phyloP scores from a whole-genome alignment of 371 early-diverging fungal genomes.

The Circinella minor region DNA sequence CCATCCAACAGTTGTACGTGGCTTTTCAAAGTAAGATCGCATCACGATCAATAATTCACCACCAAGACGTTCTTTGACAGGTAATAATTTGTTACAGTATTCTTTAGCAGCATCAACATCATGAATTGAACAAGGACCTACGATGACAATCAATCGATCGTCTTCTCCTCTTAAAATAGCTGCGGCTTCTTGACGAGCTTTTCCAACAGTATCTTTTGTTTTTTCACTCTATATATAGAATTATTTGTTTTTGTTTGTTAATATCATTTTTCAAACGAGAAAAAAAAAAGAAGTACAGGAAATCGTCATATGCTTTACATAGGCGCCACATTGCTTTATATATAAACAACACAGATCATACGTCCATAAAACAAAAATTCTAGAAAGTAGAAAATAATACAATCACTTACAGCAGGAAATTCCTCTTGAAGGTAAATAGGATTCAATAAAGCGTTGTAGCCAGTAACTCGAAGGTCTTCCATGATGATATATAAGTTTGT shows the following conservation, averaged over 20 bases:
- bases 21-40: constrained; percentile 96
- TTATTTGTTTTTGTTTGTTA: not conserved
- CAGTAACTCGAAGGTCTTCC: constrained; percentile 68
- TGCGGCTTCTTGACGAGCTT: constrained; percentile 67
- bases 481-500: constrained; percentile 28
- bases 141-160: constrained; percentile 86
- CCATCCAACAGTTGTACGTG: constrained; percentile 95
- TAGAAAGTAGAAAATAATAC: not conserved
- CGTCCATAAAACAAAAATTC: too few relatives aligned
- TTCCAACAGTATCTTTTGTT: constrained; percentile 54
- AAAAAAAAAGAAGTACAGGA: too few relatives aligned
- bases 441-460: constrained; percentile 64
- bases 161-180: constrained; percentile 79
- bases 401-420: constrained; percentile 54
- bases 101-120: constrained; percentile 85
- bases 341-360: too few relatives aligned
- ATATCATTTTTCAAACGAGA: too few relatives aligned
- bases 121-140: constrained; percentile 96
- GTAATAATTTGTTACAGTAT: constrained; percentile 66
- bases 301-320: too few relatives aligned
- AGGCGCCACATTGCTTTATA: too few relatives aligned
- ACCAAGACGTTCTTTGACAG: constrained; percentile 55
- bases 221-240: constrained; percentile 22
- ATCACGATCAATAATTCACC: constrained; percentile 84
- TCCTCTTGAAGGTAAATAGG: constrained; percentile 68